Evolutionary conservation across 495 filamentous ascomycete genomes (phyloP), one percentile per base, ranked within the genome.

Genomic region (Tuber aestivum): DNA sequence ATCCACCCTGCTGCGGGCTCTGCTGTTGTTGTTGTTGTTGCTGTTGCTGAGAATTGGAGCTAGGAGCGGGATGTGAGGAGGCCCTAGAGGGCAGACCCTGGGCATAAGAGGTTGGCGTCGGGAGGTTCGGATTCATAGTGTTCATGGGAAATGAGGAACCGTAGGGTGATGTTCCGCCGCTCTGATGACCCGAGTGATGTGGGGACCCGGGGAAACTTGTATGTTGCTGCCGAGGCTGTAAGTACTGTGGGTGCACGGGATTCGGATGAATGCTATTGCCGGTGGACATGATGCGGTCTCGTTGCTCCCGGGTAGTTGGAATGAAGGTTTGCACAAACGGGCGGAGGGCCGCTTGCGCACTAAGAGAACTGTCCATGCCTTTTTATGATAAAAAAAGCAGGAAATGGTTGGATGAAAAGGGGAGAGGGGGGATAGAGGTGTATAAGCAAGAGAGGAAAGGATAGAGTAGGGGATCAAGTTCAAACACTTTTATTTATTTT

Each of bases 251-350:
- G 41, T 79, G 78, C 23, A 79, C 78, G 18, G 78, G 78, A 56
- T 73, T 79, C 73, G 78, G 78, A 70, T 79, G 78, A 75, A 79
- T 73, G 35, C 72, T 78, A 70, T 79, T 79, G 70, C 78, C 78
- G 72, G 78, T 72, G 72, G 78, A 79, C 77, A 79, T 79, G 72
- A 79, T 79, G 70, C 78, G 78, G 73, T 79, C 78, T 65, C 23
- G 56, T 6, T 65, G 56, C 23, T 79, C 78, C 42, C 77, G 70
- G 72, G 70, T 38, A 70, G 78, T 79, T 40, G 78, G 74, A 75
- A 77, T 68, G 70, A 79, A 79, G 61, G 45, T 72, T 41, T 76
- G 76, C 41, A 79, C 68, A 70, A 79, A 79, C 8, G 78, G 72
- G 73, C 75, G 78, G 45, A 65, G 56, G 12, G 12, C 56, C 27